Evolutionary conservation across 2,329 filamentous ascomycete species (phyloP).

Genomic region (Cladophialophora bantiana): DNA sequence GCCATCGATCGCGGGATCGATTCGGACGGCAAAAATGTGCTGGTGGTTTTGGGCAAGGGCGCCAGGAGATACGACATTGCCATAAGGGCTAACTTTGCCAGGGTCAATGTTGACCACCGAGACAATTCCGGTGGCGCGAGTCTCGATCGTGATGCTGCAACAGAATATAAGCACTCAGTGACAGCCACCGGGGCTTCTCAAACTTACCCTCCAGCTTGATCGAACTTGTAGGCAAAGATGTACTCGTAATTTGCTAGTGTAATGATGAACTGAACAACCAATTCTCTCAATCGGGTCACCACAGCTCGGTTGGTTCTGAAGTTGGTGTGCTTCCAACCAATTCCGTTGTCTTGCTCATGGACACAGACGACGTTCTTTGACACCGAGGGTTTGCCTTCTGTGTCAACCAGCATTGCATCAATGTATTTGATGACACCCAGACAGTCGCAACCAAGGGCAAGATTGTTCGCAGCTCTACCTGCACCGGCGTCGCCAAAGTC

Average conservation of each 20-base stretch:
- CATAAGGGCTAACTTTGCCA: constrained; percentile 61
- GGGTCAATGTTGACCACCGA: constrained; percentile 66
- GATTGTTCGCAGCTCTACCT: constrained; percentile 71
- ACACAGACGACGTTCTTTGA: constrained; percentile 70
- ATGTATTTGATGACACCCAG: constrained; percentile 73
- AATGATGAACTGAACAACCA: constrained; percentile 72
- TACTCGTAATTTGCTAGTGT: constrained; percentile 76
- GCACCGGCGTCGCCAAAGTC: constrained; percentile 74
- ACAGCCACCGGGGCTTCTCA: neutral
- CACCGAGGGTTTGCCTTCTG: constrained; percentile 60
- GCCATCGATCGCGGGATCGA: constrained; percentile 69
- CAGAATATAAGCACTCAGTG: constrained; percentile 4
- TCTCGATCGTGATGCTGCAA: constrained; percentile 61
- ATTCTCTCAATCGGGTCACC: constrained; percentile 66
- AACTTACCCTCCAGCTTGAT: constrained; percentile 63
- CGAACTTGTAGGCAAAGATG: constrained; percentile 69
- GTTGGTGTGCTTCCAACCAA: constrained; percentile 75
- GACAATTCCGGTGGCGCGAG: constrained; percentile 71
- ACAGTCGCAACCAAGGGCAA: constrained; percentile 72
- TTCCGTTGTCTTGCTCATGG: constrained; percentile 73
- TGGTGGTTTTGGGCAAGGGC: constrained; percentile 74
- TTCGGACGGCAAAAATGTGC: constrained; percentile 71
- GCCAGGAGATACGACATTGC: constrained; percentile 69
- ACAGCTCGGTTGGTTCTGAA: constrained; percentile 68
- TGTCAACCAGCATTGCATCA: constrained; percentile 61